These are phyloP conservation scores for Stygiomarasmius scandens DNA, from an alignment of 1,284 basidiomycete genomes.

Conservation along the genomic window DNA sequence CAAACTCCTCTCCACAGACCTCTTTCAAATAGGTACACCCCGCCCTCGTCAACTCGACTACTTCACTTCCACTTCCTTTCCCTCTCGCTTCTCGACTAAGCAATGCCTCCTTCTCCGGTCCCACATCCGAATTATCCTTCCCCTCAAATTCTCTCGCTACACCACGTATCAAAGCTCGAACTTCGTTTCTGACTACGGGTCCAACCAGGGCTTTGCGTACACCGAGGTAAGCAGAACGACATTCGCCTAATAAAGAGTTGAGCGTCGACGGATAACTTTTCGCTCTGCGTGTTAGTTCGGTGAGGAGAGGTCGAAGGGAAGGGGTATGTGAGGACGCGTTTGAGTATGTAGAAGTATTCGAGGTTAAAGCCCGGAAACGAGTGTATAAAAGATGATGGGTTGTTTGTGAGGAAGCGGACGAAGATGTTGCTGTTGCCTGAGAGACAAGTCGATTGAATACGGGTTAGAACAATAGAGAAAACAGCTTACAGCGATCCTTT, in stretches of 20 bases:
- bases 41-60: conserved; percentile 63
- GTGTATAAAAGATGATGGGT: conserved; percentile 81
- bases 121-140: conserved; percentile 76
- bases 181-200: conserved; percentile 75
- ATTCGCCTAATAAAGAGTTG: conserved; percentile 77
- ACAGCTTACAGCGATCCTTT: conserved; percentile 49
- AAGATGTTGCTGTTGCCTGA: conserved; percentile 79
- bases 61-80: background rate
- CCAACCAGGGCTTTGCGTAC: conserved; percentile 74
- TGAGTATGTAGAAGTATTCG: conserved; percentile 16
- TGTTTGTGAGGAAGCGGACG: conserved; percentile 78
- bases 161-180: conserved; percentile 77
- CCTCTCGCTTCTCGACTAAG: background rate
- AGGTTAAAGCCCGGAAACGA: conserved; percentile 76
- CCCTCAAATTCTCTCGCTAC: conserved; percentile 50
- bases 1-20: conserved; percentile 86
- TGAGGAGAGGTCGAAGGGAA: conserved; percentile 70
- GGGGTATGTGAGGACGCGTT: background rate
- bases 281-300: conserved; percentile 83
- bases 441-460: background rate
- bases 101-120: conserved; percentile 44
- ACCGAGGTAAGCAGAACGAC: conserved; percentile 80
- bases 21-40: conserved; percentile 92
- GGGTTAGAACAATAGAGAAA: background rate
- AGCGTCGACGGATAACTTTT: conserved; percentile 76